Evolutionary conservation across 768 basidiomycete genomes (phyloP), one percentile per base, ranked within the genome.

Genomic region (Polyporus arcularius): DNA sequence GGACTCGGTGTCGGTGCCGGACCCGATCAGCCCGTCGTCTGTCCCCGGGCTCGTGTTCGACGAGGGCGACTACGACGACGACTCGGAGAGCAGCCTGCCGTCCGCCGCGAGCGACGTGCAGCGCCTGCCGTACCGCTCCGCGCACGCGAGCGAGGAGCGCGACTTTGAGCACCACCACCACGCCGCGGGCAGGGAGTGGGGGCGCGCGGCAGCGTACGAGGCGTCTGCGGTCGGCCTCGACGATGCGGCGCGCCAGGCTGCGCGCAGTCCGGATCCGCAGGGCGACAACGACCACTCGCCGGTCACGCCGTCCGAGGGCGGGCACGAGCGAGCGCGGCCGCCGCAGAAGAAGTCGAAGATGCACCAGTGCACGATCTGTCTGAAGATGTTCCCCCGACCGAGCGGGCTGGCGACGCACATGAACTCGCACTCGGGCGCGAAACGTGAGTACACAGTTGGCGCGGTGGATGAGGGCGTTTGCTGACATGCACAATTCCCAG

Each of bases 391-490:
- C 63, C 81, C 81, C 15, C 74, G 82, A 3, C 82, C 82, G 4
- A 82, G 81, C 53, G 82, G 82, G 14, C 70, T 83, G 62, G 72
- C 74, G 30, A 83, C 82, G 30, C 82, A 83, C 66, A 80, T 82
- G 82, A 82, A 84, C 65, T 77, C 77, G 21, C 82, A 83, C 60
- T 78, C 78, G 0, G 82, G 82, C 12, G 78, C 76, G 2, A 82
- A 77, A 66, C 82, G 82, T 83, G 71, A 52, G 82, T 74, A 12
- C 4, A 4, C 4, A 4, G 39, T 35, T 35, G 35, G 35, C 35
- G 6, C 35, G 6, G 7, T 35, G 7, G 35, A 11, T 11, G 35
- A 35, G 35, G 35, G 35, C 43, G 70, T 39, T 10, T 56, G 38
- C 16, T 46, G 38, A 28, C 32, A 10, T 12, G n/a, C 14, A 26